phyloP scores from a whole-genome alignment of 148 eudicot genomes.

The Chenopodium suecicum region DNA sequence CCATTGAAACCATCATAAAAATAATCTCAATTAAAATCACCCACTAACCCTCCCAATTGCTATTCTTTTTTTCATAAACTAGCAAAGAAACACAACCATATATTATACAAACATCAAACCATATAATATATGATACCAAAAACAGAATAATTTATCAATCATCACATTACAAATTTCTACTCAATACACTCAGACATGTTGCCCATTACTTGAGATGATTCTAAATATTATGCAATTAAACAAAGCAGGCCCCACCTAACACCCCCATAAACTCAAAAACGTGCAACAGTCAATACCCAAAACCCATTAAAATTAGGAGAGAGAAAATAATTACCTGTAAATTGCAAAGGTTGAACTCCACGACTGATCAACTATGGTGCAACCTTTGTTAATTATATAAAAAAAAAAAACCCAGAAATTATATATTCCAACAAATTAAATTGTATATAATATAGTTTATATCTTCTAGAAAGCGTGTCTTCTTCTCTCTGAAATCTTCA shows the following conservation, averaged over 20 bases:
- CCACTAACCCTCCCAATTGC: background rate
- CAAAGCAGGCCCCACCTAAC: constrained; percentile 32
- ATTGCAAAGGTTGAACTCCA: constrained; percentile 36
- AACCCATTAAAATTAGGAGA: background rate
- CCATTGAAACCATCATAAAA: constrained; percentile 3
- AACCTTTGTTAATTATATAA: constrained; percentile 3
- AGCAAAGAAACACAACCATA: constrained; percentile 6
- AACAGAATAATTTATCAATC: constrained; percentile 1
- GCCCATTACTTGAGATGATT: constrained; percentile 32
- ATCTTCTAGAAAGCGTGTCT: constrained; percentile 13
- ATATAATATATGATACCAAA: constrained; percentile 4
- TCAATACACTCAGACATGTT: constrained; percentile 26
- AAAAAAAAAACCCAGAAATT: background rate
- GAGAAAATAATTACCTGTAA: constrained; percentile 26
- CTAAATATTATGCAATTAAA: constrained; percentile 23
- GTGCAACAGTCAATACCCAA: constrained; percentile 37
- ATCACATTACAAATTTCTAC: constrained; percentile 10
- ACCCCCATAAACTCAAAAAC: constrained; percentile 22
- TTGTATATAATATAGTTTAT: constrained; percentile 5
- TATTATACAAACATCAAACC: constrained; percentile 16
- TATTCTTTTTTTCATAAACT: background rate
- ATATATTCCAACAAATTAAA: background rate
- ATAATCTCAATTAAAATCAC: constrained; percentile 2
- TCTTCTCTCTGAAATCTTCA: constrained; percentile 15
- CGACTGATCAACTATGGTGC: constrained; percentile 17